Conservation (phyloP, 805 yeast genomes). For the Yarrowia deformans region DNA sequence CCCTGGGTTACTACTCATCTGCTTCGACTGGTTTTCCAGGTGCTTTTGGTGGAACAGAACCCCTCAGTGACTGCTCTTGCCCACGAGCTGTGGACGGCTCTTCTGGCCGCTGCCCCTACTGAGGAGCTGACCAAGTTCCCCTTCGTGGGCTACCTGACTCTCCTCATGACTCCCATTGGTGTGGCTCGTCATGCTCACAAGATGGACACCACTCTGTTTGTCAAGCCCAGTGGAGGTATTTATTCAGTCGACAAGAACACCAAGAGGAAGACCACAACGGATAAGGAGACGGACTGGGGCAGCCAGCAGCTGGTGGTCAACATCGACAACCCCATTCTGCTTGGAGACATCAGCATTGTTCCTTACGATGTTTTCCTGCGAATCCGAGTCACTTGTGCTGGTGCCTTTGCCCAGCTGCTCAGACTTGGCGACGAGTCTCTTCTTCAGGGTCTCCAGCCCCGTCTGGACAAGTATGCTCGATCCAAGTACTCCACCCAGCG, state of each 20-base stretch:
- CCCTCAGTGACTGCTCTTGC: conserved; percentile 71
- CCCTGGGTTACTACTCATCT: conserved; percentile 82
- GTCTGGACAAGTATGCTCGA: conserved; percentile 54
- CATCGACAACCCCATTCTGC: conserved; percentile 90
- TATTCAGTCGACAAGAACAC: conserved; percentile 43
- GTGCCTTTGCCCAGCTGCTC: conserved; percentile 68
- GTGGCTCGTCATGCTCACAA: conserved; percentile 85
- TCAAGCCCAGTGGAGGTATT: conserved; percentile 78
- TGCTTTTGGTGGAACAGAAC: conserved; percentile 88
- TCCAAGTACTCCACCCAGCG: conserved; percentile 84
- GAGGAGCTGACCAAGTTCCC: conserved; percentile 45
- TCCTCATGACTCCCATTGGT: conserved; percentile 94
- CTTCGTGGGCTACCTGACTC: conserved; percentile 52
- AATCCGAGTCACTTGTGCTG: conserved; percentile 77
- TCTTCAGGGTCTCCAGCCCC: conserved; percentile 40
- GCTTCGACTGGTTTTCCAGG: conserved; percentile 81
- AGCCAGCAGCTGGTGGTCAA: conserved; percentile 56
- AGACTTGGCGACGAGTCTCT: conserved; percentile 43
- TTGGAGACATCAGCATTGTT: conserved; percentile 88
- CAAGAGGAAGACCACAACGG: conserved; percentile 20
- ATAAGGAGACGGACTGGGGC: conserved; percentile 35
- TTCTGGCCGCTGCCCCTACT: conserved; percentile 52
- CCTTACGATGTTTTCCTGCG: conserved; percentile 76
- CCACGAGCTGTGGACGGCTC: conserved; percentile 61
- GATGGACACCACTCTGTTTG: conserved; percentile 76